Percentiles rank a stretch among this genome's conserved stretches.
phyloP scores from a whole-genome alignment of 345 rosid species.

The Brassica rapa region DNA sequence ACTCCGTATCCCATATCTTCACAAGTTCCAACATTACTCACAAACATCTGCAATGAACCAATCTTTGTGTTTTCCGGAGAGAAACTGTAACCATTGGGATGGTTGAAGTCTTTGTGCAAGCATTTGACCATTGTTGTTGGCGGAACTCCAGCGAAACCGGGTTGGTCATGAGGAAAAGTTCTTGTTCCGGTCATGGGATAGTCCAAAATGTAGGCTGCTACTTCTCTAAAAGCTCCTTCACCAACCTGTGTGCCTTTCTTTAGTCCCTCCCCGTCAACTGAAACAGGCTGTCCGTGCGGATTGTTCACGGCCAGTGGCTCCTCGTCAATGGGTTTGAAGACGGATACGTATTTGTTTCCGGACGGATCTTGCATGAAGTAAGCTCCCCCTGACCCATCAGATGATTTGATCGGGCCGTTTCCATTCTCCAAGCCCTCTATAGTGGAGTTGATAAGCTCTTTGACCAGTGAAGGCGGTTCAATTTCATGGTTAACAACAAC shows the following conservation, averaged over 20 bases:
- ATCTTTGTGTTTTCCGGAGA: slow-evolving; percentile 53
- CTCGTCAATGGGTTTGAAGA: slow-evolving; percentile 87
- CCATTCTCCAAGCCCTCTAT: slow-evolving; percentile 65
- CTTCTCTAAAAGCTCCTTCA: slow-evolving; percentile 86
- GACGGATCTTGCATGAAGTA: slow-evolving; percentile 81
- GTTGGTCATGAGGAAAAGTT: slow-evolving; percentile 41
- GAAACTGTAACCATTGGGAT: slow-evolving; percentile 58
- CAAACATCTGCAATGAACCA: slow-evolving; percentile 85
- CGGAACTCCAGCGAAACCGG: slow-evolving; percentile 85
- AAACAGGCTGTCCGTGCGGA: slow-evolving; percentile 61
- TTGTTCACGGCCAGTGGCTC: slow-evolving; percentile 90
- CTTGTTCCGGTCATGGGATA: slow-evolving; percentile 53
- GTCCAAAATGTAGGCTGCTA: slow-evolving; percentile 85
- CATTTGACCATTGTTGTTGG: slow-evolving; percentile 82
- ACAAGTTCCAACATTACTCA: slow-evolving; percentile 75
- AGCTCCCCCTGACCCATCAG: slow-evolving; percentile 87
- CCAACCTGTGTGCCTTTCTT: slow-evolving; percentile 86
- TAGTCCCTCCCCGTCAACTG: slow-evolving; percentile 75
- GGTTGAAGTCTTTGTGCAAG: slow-evolving; percentile 67
- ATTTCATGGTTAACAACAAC: slow-evolving; percentile 44
- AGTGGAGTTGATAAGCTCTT: slow-evolving; percentile 63
- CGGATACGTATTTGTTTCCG: slow-evolving; percentile 61
- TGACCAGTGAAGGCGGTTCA: slow-evolving; percentile 47
- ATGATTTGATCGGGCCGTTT: slow-evolving; percentile 60
- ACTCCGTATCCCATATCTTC: slow-evolving; percentile 81